Evolutionary conservation across 176 grass and related monocot species (phyloP).

Genomic region (barley (Hordeum vulgare)): DNA sequence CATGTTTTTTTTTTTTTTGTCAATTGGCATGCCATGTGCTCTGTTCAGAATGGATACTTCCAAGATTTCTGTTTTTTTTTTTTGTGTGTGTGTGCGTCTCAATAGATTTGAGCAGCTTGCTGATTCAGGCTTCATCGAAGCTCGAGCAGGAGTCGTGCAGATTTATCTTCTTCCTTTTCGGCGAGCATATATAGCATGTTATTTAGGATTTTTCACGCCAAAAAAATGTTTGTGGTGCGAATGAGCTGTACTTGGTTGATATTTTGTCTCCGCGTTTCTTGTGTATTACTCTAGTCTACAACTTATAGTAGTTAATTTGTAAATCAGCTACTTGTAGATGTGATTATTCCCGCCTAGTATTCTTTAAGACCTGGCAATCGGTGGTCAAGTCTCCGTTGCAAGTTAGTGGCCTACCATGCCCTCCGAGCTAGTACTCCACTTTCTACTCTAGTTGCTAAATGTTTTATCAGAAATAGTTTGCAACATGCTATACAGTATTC

Average conservation of each 20-base stretch:
- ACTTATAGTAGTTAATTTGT: background rate
- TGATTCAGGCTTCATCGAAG: background rate
- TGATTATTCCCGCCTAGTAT: background rate
- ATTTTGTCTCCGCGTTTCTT: background rate
- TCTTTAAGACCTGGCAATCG: background rate
- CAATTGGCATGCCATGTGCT: background rate
- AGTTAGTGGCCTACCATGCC: conserved; percentile 5
- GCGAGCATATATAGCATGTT: background rate
- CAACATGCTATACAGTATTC: background rate
- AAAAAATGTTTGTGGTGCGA: background rate
- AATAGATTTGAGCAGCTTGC: background rate
- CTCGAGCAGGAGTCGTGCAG: background rate
- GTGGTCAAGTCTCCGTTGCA: background rate
- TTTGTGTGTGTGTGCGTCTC: no score
- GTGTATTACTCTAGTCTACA: background rate
- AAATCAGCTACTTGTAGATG: background rate
- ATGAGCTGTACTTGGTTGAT: background rate
- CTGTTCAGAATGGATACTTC: background rate
- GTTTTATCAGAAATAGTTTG: background rate
- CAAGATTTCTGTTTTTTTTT: background rate
- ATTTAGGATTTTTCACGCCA: background rate
- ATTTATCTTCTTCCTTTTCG: background rate
- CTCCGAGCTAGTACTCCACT: conserved; percentile 13
- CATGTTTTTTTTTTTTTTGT: background rate
- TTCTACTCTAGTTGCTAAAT: background rate